These are phyloP conservation scores for Aspergillus quadricinctus DNA, from an alignment of 2,329 filamentous ascomycete genomes.

Conservation along the genomic window DNA sequence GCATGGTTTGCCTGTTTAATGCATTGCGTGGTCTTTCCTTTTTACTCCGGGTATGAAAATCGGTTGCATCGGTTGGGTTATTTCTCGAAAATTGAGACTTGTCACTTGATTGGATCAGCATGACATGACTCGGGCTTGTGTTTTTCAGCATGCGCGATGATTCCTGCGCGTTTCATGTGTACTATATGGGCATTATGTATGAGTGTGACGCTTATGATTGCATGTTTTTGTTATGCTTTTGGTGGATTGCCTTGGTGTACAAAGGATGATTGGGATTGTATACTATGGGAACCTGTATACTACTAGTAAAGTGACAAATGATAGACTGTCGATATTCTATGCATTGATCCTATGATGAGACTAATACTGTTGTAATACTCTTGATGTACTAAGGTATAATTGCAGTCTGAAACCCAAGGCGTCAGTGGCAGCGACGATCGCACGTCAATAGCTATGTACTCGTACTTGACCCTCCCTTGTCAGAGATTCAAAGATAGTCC, in stretches of 20 bases:
- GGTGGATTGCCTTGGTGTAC: neutral
- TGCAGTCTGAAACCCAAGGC: neutral
- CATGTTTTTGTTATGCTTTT: neutral
- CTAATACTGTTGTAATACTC: no score
- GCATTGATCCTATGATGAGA: neutral
- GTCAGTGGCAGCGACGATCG: neutral
- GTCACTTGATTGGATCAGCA: neutral
- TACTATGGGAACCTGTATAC: neutral
- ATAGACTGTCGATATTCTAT: neutral
- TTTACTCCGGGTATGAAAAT: neutral
- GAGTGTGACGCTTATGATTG: neutral
- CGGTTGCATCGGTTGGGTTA: slow-evolving; percentile 8
- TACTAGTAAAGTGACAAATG: neutral
- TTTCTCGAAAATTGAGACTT: neutral
- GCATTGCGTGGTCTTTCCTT: slow-evolving; percentile 9
- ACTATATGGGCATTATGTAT: neutral
- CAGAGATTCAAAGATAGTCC: neutral
- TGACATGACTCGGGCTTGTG: neutral
- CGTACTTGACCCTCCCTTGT: neutral
- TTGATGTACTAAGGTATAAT: neutral
- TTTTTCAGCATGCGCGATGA: neutral
- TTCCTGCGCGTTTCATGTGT: neutral
- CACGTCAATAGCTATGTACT: neutral
- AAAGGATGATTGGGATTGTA: neutral
- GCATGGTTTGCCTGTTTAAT: slow-evolving; percentile 4